Percentiles rank a stretch among this genome's conserved stretches.
phyloP scores from a whole-genome alignment of 768 basidiomycete species.

The Tylopilus sp. region DNA sequence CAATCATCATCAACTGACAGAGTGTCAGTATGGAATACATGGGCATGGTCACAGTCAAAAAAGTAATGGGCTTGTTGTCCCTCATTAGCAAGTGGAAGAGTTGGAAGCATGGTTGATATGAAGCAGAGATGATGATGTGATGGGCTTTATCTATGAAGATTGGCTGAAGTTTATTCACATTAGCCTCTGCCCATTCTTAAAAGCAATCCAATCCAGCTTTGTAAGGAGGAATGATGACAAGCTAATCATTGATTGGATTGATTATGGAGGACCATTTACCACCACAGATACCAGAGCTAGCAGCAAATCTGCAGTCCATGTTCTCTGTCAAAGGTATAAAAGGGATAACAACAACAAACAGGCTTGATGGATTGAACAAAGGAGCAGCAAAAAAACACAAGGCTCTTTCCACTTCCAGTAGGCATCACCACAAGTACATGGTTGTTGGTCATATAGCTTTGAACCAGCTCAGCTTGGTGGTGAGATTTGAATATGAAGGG shows the following conservation, averaged over 20 bases:
- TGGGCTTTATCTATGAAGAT: slow-evolving; percentile 13
- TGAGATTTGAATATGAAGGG: neutral
- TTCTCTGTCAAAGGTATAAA: no score
- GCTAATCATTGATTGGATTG: neutral
- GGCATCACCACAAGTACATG: no score
- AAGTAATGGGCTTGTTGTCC: slow-evolving; percentile 8
- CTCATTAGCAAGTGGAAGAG: slow-evolving; percentile 1
- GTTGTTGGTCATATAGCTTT: slow-evolving; percentile 4
- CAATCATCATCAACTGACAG: slow-evolving; percentile 4
- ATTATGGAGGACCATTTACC: no score
- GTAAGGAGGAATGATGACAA: slow-evolving; percentile 6
- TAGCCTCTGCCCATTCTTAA: neutral
- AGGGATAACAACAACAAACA: no score
- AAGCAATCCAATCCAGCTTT: neutral
- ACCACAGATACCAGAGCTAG: no score
- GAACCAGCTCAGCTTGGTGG: slow-evolving; percentile 8
- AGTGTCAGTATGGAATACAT: neutral
- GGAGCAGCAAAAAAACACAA: slow-evolving; percentile 11
- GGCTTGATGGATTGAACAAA: neutral
- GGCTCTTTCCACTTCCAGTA: slow-evolving; percentile 12
- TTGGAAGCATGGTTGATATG: slow-evolving; percentile 9
- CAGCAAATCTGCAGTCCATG: neutral
- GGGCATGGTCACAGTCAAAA: slow-evolving; percentile 9
- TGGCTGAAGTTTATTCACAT: neutral
- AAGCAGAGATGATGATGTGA: slow-evolving; percentile 1